Percentiles rank a stretch among this genome's conserved stretches.
Evolutionary conservation across 2,329 filamentous ascomycete species (phyloP).

Genomic region (Claviceps spartinae): DNA sequence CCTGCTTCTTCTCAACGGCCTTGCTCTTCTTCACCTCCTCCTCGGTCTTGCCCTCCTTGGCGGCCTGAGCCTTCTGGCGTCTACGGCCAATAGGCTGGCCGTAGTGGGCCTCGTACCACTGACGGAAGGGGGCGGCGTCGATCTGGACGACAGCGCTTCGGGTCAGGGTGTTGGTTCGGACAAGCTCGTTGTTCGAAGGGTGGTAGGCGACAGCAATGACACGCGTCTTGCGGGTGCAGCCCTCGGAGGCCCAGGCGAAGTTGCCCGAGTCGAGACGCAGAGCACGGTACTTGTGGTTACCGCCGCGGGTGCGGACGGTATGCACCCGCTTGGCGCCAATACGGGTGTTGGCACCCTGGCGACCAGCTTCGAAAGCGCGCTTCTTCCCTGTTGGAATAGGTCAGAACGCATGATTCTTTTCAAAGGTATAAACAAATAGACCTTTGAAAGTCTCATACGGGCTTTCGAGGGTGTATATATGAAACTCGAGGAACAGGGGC

Average conservation of each 20-base stretch:
- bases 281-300: slow-evolving; percentile 99
- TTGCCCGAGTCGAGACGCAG: slow-evolving; percentile 98
- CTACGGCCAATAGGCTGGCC: slow-evolving; percentile 77
- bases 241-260: slow-evolving; percentile 99
- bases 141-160: slow-evolving; percentile 97
- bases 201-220: slow-evolving; percentile 98
- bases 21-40: slow-evolving; percentile 87
- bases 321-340: slow-evolving; percentile 95
- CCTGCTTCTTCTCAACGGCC: slow-evolving; percentile 92
- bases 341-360: slow-evolving; percentile 98
- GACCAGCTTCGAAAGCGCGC: slow-evolving; percentile 98
- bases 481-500: slow-evolving; percentile 3
- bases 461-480: slow-evolving; percentile 38
- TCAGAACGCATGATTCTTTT: slow-evolving; percentile 54
- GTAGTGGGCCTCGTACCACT: slow-evolving; percentile 99
- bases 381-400: slow-evolving; percentile 71
- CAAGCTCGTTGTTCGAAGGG: slow-evolving; percentile 99
- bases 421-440: background rate
- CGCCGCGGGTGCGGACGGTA: slow-evolving; percentile 91
- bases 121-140: slow-evolving; percentile 96
- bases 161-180: slow-evolving; percentile 99
- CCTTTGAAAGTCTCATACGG: slow-evolving; percentile 37
- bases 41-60: slow-evolving; percentile 45
- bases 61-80: slow-evolving; percentile 67
- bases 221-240: slow-evolving; percentile 96